Conservation (phyloP, 352 stramenopile species). For the Pilasporangium apinafurcum region DNA sequence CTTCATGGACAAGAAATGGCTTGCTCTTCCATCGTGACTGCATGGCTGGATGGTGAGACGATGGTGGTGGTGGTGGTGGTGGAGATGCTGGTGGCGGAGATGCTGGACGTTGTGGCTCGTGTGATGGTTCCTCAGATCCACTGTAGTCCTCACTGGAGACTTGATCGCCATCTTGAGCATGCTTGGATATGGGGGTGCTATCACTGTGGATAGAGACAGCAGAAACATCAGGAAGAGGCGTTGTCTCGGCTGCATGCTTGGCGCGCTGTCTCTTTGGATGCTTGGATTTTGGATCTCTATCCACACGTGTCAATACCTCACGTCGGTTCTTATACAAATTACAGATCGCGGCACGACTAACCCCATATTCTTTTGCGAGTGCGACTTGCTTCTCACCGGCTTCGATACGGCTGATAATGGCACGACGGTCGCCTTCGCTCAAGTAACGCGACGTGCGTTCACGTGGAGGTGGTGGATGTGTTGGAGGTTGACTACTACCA, state of each 20-base stretch:
- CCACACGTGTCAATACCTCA: slow-evolving; percentile 30
- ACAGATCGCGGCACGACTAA: slow-evolving; percentile 43
- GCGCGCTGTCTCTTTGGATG: slow-evolving; percentile 10
- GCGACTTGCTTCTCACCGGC: slow-evolving; percentile 37
- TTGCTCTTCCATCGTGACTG: no score
- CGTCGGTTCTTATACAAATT: slow-evolving; percentile 54
- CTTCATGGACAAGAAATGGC: slow-evolving; percentile 22
- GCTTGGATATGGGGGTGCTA: background rate
- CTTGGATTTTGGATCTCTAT: slow-evolving; percentile 14
- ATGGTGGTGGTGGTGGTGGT: background rate
- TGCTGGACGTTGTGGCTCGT: background rate
- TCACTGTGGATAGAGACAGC: background rate
- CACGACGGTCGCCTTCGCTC: slow-evolving; percentile 29
- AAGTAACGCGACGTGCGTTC: slow-evolving; percentile 39
- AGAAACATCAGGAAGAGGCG: background rate
- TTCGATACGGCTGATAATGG: slow-evolving; percentile 39
- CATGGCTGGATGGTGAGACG: no score
- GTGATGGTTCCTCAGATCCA: slow-evolving; percentile 1
- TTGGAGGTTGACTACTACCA: background rate
- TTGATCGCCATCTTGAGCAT: background rate
- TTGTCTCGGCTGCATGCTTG: background rate
- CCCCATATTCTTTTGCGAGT: slow-evolving; percentile 36
- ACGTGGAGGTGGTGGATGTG: background rate
- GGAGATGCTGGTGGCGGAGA: background rate
- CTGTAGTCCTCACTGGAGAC: background rate